Base-by-base conservation (phyloP, 495 filamentous ascomycete genomes). In the Daldinia bambusicola region DNA sequence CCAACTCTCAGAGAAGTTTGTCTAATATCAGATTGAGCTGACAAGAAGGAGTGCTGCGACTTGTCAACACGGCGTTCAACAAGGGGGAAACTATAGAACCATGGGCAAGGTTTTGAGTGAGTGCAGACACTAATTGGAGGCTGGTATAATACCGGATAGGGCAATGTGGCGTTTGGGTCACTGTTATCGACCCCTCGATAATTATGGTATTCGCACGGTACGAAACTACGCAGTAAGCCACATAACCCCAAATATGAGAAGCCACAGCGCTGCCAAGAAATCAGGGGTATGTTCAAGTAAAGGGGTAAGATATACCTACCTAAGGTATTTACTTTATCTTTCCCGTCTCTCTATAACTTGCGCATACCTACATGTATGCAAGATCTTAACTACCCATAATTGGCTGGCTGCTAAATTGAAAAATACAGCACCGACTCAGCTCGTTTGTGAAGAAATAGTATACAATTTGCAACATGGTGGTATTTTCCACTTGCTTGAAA, bases 171-270 rank as follows among this genome's bases (percentile, higher is more conserved):
- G 40, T 30, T 50, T 22, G 14, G 30, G 2, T 37, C 31, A 52
- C 45, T 34, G 64, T 67, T 67, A 67, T 67, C 64, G 20, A 45
- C 20, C 18, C 38, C 2, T 12, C 38, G 62, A 60, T 60, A 60
- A 67, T 16, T 13, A 36, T 22, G 6, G 14, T 40, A 50, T 60
- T 60, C 48, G n/a, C 36, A 67, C 64, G 0, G 62, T 64, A 38
- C 6, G 22, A 12, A 6, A 52, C 12, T 52, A 31, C 10, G 30
- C 13, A 31, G 9, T 30, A 51, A 10, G 18, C 10, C 22, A 51
- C 18, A 6, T n/a, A 13, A 7, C 8, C 41, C 18, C 7, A 20
- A 7, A 48, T 12, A 48, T 4, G 20, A 48, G 18, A 18, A 18
- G 20, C 16, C 4, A 48, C 4, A n/a, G n/a, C n/a, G 16, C 43